A percentile compares a stretch with the other conserved stretches of the same genome.
These are phyloP conservation scores for Luffa acutangula DNA, from an alignment of 306 rosid genomes.

Conservation along the genomic window DNA sequence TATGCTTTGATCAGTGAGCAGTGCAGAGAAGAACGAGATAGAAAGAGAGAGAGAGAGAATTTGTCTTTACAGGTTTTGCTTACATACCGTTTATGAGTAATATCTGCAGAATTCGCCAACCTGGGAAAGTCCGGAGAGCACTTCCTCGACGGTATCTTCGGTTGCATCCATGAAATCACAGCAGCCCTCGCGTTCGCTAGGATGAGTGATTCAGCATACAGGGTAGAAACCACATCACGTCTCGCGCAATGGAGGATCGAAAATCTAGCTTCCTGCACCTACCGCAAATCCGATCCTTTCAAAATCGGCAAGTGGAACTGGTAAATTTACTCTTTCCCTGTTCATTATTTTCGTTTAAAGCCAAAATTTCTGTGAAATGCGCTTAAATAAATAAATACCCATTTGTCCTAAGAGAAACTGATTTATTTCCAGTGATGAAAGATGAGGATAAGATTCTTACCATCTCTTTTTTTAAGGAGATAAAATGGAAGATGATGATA, in stretches of 20 bases:
- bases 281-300: conserved; percentile 98
- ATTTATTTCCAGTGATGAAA: not conserved
- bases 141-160: conserved; percentile 66
- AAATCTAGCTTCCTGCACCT: conserved; percentile 78
- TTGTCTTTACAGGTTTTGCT: not conserved
- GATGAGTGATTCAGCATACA: conserved; percentile 91
- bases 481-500: not conserved
- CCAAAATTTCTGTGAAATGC: not conserved
- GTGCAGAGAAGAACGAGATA: not conserved
- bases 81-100: conserved; percentile 32
- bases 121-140: conserved; percentile 96
- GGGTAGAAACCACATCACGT: conserved; percentile 81
- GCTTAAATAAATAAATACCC: not conserved
- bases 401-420: not conserved
- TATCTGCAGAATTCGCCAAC: conserved; percentile 31
- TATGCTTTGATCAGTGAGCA: not conserved
- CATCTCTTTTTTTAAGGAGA: not conserved
- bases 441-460: not conserved
- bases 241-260: conserved; percentile 99
- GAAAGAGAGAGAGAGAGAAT: not conserved
- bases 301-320: conserved; percentile 95
- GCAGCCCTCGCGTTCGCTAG: conserved; percentile 70
- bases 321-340: conserved; percentile 19
- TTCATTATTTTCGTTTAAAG: not conserved
- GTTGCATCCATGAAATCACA: conserved; percentile 93